A percentile compares a stretch with the other conserved stretches of the same genome.
Conservation (phyloP, 2,329 filamentous ascomycete species). For the Celoporthe dispersa region DNA sequence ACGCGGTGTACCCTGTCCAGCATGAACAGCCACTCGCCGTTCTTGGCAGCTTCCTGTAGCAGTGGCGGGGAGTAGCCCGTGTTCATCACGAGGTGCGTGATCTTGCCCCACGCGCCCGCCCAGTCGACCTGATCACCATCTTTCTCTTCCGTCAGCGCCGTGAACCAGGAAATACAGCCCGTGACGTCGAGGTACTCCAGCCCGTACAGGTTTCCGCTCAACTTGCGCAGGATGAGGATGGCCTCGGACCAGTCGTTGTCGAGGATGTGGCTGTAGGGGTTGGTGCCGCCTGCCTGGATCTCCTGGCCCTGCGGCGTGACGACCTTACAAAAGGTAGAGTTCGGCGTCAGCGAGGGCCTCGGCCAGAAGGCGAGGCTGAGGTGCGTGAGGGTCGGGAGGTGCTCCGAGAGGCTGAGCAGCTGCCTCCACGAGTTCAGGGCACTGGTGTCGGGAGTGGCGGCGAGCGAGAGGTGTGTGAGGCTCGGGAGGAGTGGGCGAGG, state of each 20-base stretch:
- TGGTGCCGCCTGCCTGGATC: slow-evolving; percentile 59
- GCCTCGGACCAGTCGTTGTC: slow-evolving; percentile 66
- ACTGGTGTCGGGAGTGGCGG: slow-evolving; percentile 44
- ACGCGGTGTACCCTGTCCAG: background rate
- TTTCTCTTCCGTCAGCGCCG: slow-evolving; percentile 48
- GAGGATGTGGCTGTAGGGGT: slow-evolving; percentile 60
- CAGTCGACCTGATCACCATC: slow-evolving; percentile 55
- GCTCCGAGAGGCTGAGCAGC: slow-evolving; percentile 57
- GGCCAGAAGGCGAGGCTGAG: slow-evolving; percentile 67
- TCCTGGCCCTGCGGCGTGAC: slow-evolving; percentile 47
- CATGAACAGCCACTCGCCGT: slow-evolving; percentile 34
- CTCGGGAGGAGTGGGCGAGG: slow-evolving; percentile 54
- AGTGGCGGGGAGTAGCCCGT: slow-evolving; percentile 46
- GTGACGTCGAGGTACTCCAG: slow-evolving; percentile 66
- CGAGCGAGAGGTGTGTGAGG: slow-evolving; percentile 65
- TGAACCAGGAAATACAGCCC: slow-evolving; percentile 61
- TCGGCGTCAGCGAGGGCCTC: slow-evolving; percentile 60
- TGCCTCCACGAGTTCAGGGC: slow-evolving; percentile 60
- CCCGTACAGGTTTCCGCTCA: slow-evolving; percentile 59
- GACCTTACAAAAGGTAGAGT: slow-evolving; percentile 54
- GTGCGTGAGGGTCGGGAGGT: slow-evolving; percentile 60
- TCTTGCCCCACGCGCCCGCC: slow-evolving; percentile 58
- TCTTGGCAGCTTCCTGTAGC: slow-evolving; percentile 39
- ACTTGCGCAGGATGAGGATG: slow-evolving; percentile 56
- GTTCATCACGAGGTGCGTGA: slow-evolving; percentile 49